These are phyloP conservation scores for Fagopyrum tataricum DNA, from an alignment of 148 eudicot genomes.

Conservation along the genomic window DNA sequence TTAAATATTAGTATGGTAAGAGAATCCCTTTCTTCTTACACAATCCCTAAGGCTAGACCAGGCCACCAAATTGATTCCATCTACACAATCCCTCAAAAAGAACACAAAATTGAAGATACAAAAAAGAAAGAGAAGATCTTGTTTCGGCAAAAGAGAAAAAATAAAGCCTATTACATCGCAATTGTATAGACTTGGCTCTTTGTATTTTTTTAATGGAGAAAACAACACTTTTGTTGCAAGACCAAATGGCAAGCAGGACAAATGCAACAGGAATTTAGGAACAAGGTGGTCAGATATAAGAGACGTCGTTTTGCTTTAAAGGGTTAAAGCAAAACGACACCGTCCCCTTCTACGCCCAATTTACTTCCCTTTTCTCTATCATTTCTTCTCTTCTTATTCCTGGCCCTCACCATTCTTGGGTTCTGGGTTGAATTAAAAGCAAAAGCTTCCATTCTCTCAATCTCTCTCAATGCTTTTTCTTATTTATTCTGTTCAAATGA, in stretches of 20 bases:
- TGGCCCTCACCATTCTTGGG: neutral
- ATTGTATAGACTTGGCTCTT: neutral
- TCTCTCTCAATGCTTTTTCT: neutral
- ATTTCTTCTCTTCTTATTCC: neutral
- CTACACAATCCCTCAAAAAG: neutral
- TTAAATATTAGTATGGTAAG: conserved; percentile 2
- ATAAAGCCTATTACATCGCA: neutral
- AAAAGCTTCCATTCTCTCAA: conserved; percentile 4
- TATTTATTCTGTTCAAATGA: neutral
- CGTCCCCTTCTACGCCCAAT: neutral
- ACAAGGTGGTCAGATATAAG: conserved; percentile 16
- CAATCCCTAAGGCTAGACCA: conserved; percentile 12
- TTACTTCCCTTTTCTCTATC: conserved; percentile 3
- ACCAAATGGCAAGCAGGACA: conserved; percentile 16
- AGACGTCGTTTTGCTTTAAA: conserved; percentile 26
- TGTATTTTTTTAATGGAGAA: neutral
- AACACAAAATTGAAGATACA: conserved; percentile 13
- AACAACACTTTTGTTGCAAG: conserved; percentile 10
- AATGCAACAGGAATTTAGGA: neutral
- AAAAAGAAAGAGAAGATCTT: conserved; percentile 14
- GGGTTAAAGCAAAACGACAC: conserved; percentile 19
- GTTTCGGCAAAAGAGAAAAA: neutral
- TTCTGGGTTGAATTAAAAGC: conserved; percentile 1
- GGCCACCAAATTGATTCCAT: neutral
- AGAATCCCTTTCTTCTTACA: conserved; percentile 25